Evolutionary conservation across 495 filamentous ascomycete species (phyloP).

Genomic region (Thozetella sp.): DNA sequence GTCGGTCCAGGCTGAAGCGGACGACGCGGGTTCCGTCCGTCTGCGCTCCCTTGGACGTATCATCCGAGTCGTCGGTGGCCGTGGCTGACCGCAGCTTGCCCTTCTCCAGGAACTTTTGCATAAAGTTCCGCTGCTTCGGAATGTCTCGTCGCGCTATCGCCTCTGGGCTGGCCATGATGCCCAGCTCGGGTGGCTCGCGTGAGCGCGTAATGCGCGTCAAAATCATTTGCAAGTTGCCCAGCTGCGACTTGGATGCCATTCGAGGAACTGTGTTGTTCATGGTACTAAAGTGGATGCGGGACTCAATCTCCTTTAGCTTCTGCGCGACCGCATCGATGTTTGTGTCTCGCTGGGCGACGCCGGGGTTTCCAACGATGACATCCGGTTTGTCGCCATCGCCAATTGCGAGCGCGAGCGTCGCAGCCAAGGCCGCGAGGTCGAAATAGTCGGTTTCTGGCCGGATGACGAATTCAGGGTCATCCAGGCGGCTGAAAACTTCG

Average conservation of each 20-base stretch:
- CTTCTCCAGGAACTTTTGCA: constrained; percentile 44
- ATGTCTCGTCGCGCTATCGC: constrained; percentile 2
- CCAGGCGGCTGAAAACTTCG: constrained; percentile 51
- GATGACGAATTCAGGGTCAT: constrained; percentile 39
- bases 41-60: neutral
- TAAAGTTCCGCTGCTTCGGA: constrained; percentile 40
- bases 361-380: constrained; percentile 4
- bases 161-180: neutral
- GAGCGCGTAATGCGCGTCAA: neutral
- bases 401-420: constrained; percentile 73
- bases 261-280: neutral
- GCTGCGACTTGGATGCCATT: neutral
- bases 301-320: constrained; percentile 1
- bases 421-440: constrained; percentile 61
- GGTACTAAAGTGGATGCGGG: neutral
- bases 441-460: constrained; percentile 63
- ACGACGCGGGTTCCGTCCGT: neutral
- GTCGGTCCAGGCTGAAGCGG: neutral
- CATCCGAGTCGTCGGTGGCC: neutral
- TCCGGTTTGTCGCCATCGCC: constrained; percentile 55
- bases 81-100: neutral
- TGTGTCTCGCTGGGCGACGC: neutral
- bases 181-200: neutral
- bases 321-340: constrained; percentile 2
- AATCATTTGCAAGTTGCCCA: neutral